Conservation (phyloP, 176 grass and related monocot species). For the Aegilops bicornis region DNA sequence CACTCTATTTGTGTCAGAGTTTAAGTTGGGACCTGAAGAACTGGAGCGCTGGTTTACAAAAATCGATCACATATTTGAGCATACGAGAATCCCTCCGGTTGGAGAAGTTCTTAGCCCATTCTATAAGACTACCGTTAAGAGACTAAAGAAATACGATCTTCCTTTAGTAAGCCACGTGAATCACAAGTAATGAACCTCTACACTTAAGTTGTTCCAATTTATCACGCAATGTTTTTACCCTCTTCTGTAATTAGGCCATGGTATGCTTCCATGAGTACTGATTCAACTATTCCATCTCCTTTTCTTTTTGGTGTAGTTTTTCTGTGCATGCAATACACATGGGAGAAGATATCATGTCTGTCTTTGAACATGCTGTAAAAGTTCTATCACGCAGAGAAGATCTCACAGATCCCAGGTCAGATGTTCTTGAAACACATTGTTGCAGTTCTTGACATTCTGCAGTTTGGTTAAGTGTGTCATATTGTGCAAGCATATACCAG, state of each 20-base stretch:
- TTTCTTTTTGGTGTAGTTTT: slow-evolving; percentile 61
- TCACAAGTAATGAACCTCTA: slow-evolving; percentile 62
- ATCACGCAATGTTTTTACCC: not conserved
- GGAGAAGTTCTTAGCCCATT: slow-evolving; percentile 87
- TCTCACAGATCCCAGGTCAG: slow-evolving; percentile 53
- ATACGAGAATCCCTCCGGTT: slow-evolving; percentile 88
- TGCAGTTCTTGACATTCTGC: not conserved
- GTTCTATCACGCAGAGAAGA: slow-evolving; percentile 76
- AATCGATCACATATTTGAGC: slow-evolving; percentile 93
- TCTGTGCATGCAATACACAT: slow-evolving; percentile 85
- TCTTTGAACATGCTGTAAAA: slow-evolving; percentile 90
- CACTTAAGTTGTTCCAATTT: not conserved
- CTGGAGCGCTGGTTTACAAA: slow-evolving; percentile 89
- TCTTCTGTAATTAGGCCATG: slow-evolving; percentile 20
- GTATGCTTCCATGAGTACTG: slow-evolving; percentile 3
- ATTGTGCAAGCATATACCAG: not conserved
- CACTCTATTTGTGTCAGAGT: slow-evolving; percentile 42
- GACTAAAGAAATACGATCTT: slow-evolving; percentile 78
- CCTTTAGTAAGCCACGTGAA: slow-evolving; percentile 89
- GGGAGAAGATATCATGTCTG: slow-evolving; percentile 82
- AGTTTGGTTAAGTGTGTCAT: not conserved
- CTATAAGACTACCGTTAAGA: slow-evolving; percentile 81
- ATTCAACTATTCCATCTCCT: not conserved
- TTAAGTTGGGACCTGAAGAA: slow-evolving; percentile 83
- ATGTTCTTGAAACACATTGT: not conserved